A percentile compares a stretch with the other conserved stretches of the same genome.
Conservation (phyloP, 441 rosid species). For the Adansonia rubrostipa region DNA sequence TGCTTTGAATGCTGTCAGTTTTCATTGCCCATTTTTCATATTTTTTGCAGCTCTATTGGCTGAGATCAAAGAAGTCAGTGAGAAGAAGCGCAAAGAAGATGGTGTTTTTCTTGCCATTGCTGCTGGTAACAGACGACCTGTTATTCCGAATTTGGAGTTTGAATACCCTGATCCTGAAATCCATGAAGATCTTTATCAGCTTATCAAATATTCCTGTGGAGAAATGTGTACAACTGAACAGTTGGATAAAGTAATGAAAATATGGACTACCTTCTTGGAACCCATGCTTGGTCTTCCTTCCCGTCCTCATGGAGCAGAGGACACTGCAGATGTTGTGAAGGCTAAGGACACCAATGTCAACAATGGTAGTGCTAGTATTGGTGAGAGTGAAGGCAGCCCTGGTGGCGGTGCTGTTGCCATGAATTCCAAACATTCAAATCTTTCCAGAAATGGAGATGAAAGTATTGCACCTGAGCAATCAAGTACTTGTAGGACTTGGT, state of each 20-base stretch:
- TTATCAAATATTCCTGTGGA: slow-evolving; percentile 89
- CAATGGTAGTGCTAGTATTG: slow-evolving; percentile 44
- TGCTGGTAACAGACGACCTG: slow-evolving; percentile 76
- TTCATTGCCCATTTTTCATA: slow-evolving; percentile 31
- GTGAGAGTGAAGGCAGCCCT: slow-evolving; percentile 69
- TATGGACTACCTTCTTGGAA: slow-evolving; percentile 95
- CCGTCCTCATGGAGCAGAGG: slow-evolving; percentile 88
- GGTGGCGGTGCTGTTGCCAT: slow-evolving; percentile 43
- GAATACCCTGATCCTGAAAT: slow-evolving; percentile 85
- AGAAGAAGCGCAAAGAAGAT: slow-evolving; percentile 78
- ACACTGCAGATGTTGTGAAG: slow-evolving; percentile 77
- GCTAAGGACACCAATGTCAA: slow-evolving; percentile 56
- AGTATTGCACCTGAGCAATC: slow-evolving; percentile 60
- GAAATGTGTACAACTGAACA: slow-evolving; percentile 97
- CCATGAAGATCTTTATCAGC: slow-evolving; percentile 96
- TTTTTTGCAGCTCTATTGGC: slow-evolving; percentile 72
- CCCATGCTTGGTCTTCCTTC: slow-evolving; percentile 83
- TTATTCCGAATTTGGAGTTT: slow-evolving; percentile 75
- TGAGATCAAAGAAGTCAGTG: slow-evolving; percentile 90
- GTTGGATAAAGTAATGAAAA: slow-evolving; percentile 84
- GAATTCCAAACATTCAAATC: slow-evolving; percentile 58
- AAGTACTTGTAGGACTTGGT: slow-evolving; percentile 59
- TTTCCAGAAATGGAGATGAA: slow-evolving; percentile 64
- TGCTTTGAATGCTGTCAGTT: slow-evolving; percentile 16
- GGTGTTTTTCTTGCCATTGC: slow-evolving; percentile 85